Base-by-base conservation (phyloP, 2,329 filamentous ascomycete species). In the Fusarium citri region DNA sequence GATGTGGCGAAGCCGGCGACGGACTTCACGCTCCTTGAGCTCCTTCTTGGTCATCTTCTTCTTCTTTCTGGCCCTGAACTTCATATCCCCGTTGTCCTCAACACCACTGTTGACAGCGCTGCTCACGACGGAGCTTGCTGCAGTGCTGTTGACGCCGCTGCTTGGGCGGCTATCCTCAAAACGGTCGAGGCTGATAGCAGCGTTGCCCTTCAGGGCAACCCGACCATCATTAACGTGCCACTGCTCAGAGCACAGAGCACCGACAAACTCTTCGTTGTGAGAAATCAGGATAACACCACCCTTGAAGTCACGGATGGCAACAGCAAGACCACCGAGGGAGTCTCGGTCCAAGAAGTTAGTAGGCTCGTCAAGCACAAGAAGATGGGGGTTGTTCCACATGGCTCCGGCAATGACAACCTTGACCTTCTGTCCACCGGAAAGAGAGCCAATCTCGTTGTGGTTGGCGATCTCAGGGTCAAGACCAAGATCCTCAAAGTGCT, bases 271-370 rank as follows among this genome's bases (percentile, higher is more conserved):
- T 79, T 98, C 94, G 88, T 99, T 98, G 84, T 99, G 96, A 67
- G 94, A 98, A 82, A 99, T 99, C 91, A 99, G 97, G 71, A 99
- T 94, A 4, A 99, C 96, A 81, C 96, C 96, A 73, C 96, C 96
- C 85, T 94, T 97, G 89, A 97, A 99, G 78, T 98, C 96, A 74
- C 94, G 93, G 77, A 99, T 98, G 72, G 96, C 96, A 42, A 97
- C 94, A n/a, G 96, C 94, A 58, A 99, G 88, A 81, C 95, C 96
- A 78, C 96, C 97, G 20, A 99, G 91, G 18, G 94, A 97, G 83
- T 99, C 96, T 75, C 96, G 94, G 79, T 99, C 96, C 85, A 99
- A 90, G 88, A 98, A 99, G 85, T 99, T 99, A 80, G 96, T 98
- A 62, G 96, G 96, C 83, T 99, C 95, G 87, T 99, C 96, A 25